Base-by-base conservation (phyloP, 176 grass and related monocot species). In the Bothriochloa decipiens region DNA sequence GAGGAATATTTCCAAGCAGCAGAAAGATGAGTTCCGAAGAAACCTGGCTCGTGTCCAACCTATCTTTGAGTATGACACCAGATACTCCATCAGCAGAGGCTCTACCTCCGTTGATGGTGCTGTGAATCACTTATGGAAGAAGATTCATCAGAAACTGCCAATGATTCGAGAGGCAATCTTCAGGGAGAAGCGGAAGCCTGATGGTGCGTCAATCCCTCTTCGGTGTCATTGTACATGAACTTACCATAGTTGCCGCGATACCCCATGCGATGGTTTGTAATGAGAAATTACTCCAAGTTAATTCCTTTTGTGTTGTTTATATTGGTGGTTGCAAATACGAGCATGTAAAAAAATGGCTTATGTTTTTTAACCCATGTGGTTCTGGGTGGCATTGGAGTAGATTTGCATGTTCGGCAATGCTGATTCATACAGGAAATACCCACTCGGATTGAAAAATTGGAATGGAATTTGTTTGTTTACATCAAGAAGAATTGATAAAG, bases 171-270 rank as follows among this genome's bases (percentile, higher is more conserved):
- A 95, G 73, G 60, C 81, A 3, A 68, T 93, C 22, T 63, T 32
- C 64, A 84, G 91, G 8, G 91, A 89, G 23, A 93, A 88, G 81
- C 76, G 91, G 66, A 92, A 90, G 52, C 91, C 93, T 69, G 83
- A 90, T 50, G 91, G 87, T 0, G 39, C 57, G 42, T 89, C 84
- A 0, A 87, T 95, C 40, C 93, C 91, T 4, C 65, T 94, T 36
- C 85, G 96, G 29, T 95, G 96, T 80, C 96, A 95, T 78, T 98
- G 92, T 88, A 92, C 93, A 64, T 95, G 83, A 97, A 25, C 3
- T 25, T 33, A 26, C 46, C 25, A 78, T 74, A 40, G 80, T 20
- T 35, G 0, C 55, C 1, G 1, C 2, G 4, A 22, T 68, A 23
- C 4, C 3, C 6, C 7, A 8, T 7, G 4, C 22, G 46, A 27